Evolutionary conservation across 1,139 yeast species (phyloP).

Genomic region (Diutina pseudorugosa): DNA sequence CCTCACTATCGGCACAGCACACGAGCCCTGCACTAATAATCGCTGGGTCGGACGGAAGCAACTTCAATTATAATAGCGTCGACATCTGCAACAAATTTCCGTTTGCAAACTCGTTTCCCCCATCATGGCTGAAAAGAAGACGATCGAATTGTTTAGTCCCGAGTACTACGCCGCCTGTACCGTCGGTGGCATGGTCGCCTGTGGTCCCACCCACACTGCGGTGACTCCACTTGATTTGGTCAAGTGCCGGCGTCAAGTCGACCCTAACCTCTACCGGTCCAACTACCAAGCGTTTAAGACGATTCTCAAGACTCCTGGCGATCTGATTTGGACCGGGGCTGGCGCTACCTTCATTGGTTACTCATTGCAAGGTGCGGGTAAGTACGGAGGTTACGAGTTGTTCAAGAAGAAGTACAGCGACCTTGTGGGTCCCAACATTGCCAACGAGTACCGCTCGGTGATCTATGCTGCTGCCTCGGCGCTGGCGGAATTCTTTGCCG

Average conservation of each 20-base stretch:
- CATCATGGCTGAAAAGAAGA: background rate
- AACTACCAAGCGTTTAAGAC: slow-evolving; percentile 69
- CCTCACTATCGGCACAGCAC: background rate
- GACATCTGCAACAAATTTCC: background rate
- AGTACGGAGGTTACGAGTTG: slow-evolving; percentile 85
- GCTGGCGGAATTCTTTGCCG: slow-evolving; percentile 86
- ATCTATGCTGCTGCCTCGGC: slow-evolving; percentile 80
- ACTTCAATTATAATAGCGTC: background rate
- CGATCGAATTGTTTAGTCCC: slow-evolving; percentile 44
- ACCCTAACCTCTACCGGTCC: slow-evolving; percentile 56
- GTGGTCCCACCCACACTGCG: slow-evolving; percentile 92
- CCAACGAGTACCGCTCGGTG: slow-evolving; percentile 56
- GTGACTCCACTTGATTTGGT: slow-evolving; percentile 90
- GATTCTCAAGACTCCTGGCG: slow-evolving; percentile 65
- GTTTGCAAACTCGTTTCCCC: background rate
- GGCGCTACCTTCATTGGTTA: slow-evolving; percentile 90
- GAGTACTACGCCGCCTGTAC: slow-evolving; percentile 80
- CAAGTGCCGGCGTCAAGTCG: slow-evolving; percentile 85
- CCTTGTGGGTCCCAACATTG: slow-evolving; percentile 51
- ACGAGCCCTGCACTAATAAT: background rate
- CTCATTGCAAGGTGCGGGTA: slow-evolving; percentile 91
- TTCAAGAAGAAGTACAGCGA: slow-evolving; percentile 72
- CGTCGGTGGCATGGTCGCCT: slow-evolving; percentile 79
- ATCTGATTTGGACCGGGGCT: slow-evolving; percentile 71
- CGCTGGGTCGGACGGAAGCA: background rate